These are phyloP conservation scores for Plasmopara muralis DNA, from an alignment of 352 stramenopile genomes.

Conservation along the genomic window DNA sequence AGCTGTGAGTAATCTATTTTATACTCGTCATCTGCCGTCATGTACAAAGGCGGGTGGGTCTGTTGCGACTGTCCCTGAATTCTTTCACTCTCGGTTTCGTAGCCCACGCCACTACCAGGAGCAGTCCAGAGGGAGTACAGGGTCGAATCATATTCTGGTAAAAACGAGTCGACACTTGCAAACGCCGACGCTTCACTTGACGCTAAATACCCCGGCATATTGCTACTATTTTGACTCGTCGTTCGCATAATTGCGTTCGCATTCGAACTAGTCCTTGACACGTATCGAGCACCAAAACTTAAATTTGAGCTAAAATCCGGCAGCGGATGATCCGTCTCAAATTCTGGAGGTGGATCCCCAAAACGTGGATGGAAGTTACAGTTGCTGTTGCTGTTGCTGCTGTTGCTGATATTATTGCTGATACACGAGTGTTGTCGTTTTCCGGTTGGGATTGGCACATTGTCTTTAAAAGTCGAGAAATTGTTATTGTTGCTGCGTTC, in stretches of 20 bases:
- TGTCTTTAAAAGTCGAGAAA: conserved; percentile 3
- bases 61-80: conserved; percentile 15
- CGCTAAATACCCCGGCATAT: conserved; percentile 29
- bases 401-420: conserved; percentile 12
- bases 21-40: conserved; percentile 51
- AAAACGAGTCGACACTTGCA: conserved; percentile 40
- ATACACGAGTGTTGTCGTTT: conserved; percentile 18
- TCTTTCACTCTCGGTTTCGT: conserved; percentile 37
- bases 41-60: conserved; percentile 28
- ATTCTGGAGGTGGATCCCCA: conserved; percentile 24
- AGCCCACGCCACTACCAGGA: conserved; percentile 40
- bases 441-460: conserved; percentile 3
- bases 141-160: conserved; percentile 62
- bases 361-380: conserved; percentile 21
- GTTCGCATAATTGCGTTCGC: conserved; percentile 6
- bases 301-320: conserved; percentile 44
- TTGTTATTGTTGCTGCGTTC: conserved; percentile 18
- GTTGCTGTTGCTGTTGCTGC: conserved; percentile 9
- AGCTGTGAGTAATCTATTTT: conserved; percentile 71
- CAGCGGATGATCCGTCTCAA: conserved; percentile 41
- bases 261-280: conserved; percentile 7
- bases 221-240: conserved; percentile 6
- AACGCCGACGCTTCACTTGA: conserved; percentile 42
- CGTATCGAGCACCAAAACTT: conserved; percentile 16
- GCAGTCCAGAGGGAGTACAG: conserved; percentile 70